Conservation (phyloP, 768 basidiomycete genomes). For the Psilocybe azurescens region DNA sequence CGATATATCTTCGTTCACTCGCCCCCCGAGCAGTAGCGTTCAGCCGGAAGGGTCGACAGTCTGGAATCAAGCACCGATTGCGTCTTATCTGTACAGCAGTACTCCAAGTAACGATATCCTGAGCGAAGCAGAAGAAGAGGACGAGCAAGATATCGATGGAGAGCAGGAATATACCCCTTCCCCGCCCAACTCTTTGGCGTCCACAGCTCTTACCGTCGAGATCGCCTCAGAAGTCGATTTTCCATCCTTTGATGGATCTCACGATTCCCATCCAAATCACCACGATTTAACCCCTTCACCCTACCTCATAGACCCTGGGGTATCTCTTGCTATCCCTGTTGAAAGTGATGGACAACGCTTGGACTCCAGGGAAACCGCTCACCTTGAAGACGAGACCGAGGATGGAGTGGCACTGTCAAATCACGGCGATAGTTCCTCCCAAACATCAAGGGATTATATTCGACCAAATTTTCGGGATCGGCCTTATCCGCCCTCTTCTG, state of each 20-base stretch:
- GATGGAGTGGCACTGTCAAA: neutral
- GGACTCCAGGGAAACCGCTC: conserved; percentile 24
- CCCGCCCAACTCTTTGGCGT: conserved; percentile 26
- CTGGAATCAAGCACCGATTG: conserved; percentile 64
- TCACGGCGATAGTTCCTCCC: conserved; percentile 14
- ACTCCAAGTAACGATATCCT: conserved; percentile 29
- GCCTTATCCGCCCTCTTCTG: neutral
- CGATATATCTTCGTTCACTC: conserved; percentile 31
- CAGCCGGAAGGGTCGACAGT: conserved; percentile 57
- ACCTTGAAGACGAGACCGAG: conserved; percentile 20
- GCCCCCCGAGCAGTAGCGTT: conserved; percentile 31
- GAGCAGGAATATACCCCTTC: conserved; percentile 24
- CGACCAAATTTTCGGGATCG: neutral
- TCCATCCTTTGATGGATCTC: conserved; percentile 26
- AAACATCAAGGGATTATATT: conserved; percentile 22
- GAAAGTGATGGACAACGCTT: conserved; percentile 18
- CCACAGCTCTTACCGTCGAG: conserved; percentile 43
- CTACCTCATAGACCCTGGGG: conserved; percentile 15
- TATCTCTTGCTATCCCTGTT: conserved; percentile 16
- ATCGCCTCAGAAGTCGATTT: conserved; percentile 37
- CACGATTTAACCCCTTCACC: conserved; percentile 15
- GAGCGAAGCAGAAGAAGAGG: conserved; percentile 26
- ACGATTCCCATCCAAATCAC: conserved; percentile 5
- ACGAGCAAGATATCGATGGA: conserved; percentile 12
- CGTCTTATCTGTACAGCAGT: conserved; percentile 53